Evolutionary conservation across 1,284 basidiomycete genomes (phyloP).

Genomic region (Phylloboletellus chloephorus): DNA sequence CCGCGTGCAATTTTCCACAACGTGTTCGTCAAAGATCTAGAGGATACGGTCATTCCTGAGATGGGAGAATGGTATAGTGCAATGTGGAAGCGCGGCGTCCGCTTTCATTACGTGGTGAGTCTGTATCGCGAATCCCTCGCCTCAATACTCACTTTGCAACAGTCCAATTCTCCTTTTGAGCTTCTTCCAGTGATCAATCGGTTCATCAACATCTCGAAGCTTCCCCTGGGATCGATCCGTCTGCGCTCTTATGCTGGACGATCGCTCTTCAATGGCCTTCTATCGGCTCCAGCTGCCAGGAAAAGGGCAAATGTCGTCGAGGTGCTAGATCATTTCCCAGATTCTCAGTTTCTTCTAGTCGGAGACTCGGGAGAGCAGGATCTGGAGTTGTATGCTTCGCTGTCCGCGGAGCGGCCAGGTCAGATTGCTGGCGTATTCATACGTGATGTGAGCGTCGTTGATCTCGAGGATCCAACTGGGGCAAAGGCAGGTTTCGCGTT

Average conservation of each 20-base stretch:
- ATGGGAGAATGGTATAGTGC: slow-evolving; percentile 80
- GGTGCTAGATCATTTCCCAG: slow-evolving; percentile 70
- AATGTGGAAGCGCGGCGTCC: slow-evolving; percentile 64
- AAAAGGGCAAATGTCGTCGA: slow-evolving; percentile 78
- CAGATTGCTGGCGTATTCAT: slow-evolving; percentile 75
- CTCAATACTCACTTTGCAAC: slow-evolving; percentile 21
- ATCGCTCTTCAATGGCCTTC: slow-evolving; percentile 71
- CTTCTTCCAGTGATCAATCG: slow-evolving; percentile 75
- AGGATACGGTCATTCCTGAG: slow-evolving; percentile 76
- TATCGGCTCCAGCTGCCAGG: slow-evolving; percentile 69
- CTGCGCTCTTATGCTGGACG: slow-evolving; percentile 64
- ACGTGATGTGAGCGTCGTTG: slow-evolving; percentile 54
- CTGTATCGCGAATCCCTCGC: background rate
- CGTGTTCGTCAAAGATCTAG: slow-evolving; percentile 71
- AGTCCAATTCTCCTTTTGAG: slow-evolving; percentile 89
- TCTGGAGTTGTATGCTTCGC: slow-evolving; percentile 72
- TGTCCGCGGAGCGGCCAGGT: slow-evolving; percentile 62
- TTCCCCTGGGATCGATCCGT: slow-evolving; percentile 30
- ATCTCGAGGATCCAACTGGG: slow-evolving; percentile 58
- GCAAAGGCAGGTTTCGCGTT: slow-evolving; percentile 28
- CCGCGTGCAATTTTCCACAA: slow-evolving; percentile 73
- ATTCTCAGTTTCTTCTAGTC: slow-evolving; percentile 74
- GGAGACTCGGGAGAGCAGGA: slow-evolving; percentile 90
- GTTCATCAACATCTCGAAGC: slow-evolving; percentile 66
- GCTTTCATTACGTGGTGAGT: slow-evolving; percentile 85